Conservation (phyloP, 2,329 filamentous ascomycete species). For the Arthrobotrys sinensis region DNA sequence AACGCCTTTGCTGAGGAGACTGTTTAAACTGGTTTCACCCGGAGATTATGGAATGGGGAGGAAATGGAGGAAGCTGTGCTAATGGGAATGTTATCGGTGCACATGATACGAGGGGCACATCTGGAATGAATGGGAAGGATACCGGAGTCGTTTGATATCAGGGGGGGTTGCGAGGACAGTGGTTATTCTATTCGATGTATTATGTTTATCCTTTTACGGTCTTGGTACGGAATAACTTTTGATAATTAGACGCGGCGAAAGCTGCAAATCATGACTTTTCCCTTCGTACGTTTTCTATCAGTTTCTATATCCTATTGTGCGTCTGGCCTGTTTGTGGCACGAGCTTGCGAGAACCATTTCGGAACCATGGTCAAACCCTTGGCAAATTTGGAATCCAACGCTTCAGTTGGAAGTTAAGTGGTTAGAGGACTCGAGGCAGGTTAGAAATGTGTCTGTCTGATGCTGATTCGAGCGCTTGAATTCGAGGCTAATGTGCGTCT, state of each 20-base stretch:
- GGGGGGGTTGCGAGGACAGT: background rate
- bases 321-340: no score
- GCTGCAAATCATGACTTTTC: slow-evolving; percentile 27
- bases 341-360: no score
- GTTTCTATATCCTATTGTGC: background rate
- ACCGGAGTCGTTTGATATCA: slow-evolving; percentile 8
- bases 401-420: no score
- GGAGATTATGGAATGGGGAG: background rate
- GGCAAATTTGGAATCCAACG: no score
- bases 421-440: no score
- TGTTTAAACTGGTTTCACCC: slow-evolving; percentile 77
- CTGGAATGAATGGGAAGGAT: background rate
- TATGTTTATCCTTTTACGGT: slow-evolving; percentile 21
- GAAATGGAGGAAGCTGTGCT: background rate
- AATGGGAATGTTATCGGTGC: slow-evolving; percentile 21
- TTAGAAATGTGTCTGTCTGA: no score
- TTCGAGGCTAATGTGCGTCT: no score
- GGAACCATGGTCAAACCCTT: background rate
- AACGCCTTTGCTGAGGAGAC: slow-evolving; percentile 99
- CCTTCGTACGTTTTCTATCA: background rate
- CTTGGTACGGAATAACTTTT: slow-evolving; percentile 22
- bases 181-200: slow-evolving; percentile 41
- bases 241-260: slow-evolving; percentile 47
- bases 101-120: background rate
- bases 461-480: no score